Evolutionary conservation across 2,329 filamentous ascomycete genomes (phyloP).

Genomic region (Fragosphaeria purpurea): DNA sequence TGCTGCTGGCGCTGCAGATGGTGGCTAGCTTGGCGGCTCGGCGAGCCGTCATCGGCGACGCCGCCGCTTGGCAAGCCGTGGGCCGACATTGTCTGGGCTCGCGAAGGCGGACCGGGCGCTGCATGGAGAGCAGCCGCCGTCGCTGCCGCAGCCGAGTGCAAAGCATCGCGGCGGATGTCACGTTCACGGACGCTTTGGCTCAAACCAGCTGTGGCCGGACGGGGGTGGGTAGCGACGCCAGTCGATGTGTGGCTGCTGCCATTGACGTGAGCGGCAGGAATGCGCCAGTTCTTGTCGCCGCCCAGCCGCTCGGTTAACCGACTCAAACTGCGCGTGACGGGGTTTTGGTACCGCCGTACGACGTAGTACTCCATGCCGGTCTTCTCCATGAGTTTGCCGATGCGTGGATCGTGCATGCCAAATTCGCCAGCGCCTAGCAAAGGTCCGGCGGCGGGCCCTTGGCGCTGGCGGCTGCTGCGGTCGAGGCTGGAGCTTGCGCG

Average conservation of each 20-base stretch:
- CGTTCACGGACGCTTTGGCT: conserved; percentile 30
- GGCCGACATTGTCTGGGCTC: conserved; percentile 1
- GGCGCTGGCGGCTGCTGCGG: conserved; percentile 37
- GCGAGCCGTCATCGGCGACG: conserved; percentile 24
- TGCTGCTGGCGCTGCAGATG: conserved; percentile 19
- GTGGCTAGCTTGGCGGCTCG: neutral
- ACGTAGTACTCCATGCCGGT: conserved; percentile 67
- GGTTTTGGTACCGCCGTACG: conserved; percentile 61
- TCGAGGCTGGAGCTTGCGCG: conserved; percentile 64
- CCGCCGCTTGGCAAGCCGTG: neutral
- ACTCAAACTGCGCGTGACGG: conserved; percentile 52
- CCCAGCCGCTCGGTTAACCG: conserved; percentile 44
- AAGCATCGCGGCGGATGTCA: conserved; percentile 10
- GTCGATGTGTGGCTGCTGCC: conserved; percentile 15
- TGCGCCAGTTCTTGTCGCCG: conserved; percentile 38
- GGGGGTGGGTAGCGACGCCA: neutral
- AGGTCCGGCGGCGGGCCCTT: conserved; percentile 25
- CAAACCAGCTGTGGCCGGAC: conserved; percentile 16
- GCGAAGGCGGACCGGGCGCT: too few relatives aligned
- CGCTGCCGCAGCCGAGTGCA: conserved; percentile 5
- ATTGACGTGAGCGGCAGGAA: conserved; percentile 26
- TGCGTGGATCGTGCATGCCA: conserved; percentile 51
- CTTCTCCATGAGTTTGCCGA: conserved; percentile 55
- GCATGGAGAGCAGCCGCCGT: neutral
- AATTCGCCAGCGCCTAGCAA: conserved; percentile 45